Evolutionary conservation across 345 rosid species (phyloP), one percentile per base, ranked within the genome.

Genomic region (Moringa oleifera): DNA sequence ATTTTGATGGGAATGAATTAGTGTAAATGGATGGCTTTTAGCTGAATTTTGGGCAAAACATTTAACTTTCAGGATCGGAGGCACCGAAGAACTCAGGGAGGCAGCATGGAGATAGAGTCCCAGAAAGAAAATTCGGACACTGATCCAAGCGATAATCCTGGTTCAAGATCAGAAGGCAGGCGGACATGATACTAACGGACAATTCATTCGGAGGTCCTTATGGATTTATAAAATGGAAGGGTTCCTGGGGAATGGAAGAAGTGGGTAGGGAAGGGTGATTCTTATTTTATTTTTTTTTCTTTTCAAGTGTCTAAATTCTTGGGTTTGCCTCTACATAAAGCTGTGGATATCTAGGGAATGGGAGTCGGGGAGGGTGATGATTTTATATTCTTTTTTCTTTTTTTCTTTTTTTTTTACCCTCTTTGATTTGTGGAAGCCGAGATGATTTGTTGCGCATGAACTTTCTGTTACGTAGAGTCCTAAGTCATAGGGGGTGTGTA

Each of bases 51-150:
- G 12, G 18, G 36, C 25, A 18, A 4, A 58, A 61, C 20, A 54
- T 69, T 18, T 51, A 25, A 22, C 18, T 31, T 69, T 65, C 84
- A 93, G 99, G 92, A 90, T 31, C 81, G 96, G 22, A 86, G 99
- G 69, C 94, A 80, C 53, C 67, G 85, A 49, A 76, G 89, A 77
- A 81, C 78, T 0, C 81, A 75, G 0, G 96, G 88, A 15, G 83
- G 74, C 20, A 86, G 90, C 73, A 68, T 79, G 77, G 98, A 93
- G 54, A 70, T 82, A 19, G 88, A 86, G n/a, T 79, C 83, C 36
- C 90, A 81, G 47, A 82, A 60, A 73, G 95, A 90, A 20, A 84
- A 71, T 31, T 90, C 94, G 0, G 98, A 93, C 69, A 88, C 95
- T 0, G 96, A 91, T 22, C 59, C 31, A 28, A 77, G 85, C 12